These are phyloP conservation scores for Leucaena leucocephala DNA, from an alignment of 306 rosid species.

Conservation along the genomic window DNA sequence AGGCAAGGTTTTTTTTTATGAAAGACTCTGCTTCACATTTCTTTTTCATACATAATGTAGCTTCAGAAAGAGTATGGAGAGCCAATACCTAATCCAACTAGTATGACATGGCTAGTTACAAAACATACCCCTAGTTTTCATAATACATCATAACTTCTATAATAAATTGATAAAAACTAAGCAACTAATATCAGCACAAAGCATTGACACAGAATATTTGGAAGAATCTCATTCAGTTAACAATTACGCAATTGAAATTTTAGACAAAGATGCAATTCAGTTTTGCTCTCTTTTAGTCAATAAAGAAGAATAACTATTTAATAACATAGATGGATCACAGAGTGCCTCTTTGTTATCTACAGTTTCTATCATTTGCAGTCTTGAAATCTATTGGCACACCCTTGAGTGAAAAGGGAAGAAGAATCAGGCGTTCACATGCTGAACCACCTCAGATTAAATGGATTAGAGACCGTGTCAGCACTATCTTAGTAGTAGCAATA, in stretches of 20 bases:
- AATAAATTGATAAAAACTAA: neutral
- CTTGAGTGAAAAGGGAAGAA: conserved; percentile 4
- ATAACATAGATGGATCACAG: neutral
- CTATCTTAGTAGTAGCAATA: conserved; percentile 28
- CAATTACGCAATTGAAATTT: neutral
- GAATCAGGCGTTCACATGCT: neutral
- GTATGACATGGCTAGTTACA: neutral
- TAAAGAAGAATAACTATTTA: neutral
- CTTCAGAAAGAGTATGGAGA: neutral
- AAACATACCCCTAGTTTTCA: neutral
- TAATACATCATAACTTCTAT: neutral
- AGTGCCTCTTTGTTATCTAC: neutral
- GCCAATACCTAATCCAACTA: neutral
- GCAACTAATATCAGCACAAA: neutral
- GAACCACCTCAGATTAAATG: neutral
- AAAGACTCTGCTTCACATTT: too few relatives aligned
- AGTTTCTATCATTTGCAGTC: neutral
- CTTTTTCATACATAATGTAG: too few relatives aligned
- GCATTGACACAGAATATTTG: neutral
- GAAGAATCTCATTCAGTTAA: neutral
- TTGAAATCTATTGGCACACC: neutral
- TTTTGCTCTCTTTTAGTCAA: neutral
- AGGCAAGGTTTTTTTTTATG: too few relatives aligned
- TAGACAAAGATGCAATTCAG: neutral
- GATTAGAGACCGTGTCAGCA: conserved; percentile 20